phyloP scores from a whole-genome alignment of 805 yeast genomes.

The Lachancea kluyveri region DNA sequence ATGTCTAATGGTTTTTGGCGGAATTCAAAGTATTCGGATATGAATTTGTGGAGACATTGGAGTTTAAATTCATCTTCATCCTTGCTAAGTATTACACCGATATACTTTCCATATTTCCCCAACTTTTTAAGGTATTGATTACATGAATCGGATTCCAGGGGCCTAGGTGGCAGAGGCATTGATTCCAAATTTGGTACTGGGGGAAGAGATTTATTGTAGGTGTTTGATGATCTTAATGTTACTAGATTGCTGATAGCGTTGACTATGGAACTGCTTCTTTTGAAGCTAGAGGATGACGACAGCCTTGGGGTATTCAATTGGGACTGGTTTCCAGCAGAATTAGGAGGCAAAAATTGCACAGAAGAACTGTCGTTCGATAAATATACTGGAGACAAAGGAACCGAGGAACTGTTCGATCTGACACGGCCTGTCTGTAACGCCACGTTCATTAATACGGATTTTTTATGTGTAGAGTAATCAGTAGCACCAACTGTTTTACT shows the following conservation, averaged over 20 bases:
- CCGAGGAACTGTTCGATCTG: conserved; percentile 8
- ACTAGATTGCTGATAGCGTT: conserved; percentile 34
- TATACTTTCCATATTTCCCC: conserved; percentile 28
- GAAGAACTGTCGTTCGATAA: too few relatives aligned
- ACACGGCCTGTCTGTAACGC: conserved; percentile 1
- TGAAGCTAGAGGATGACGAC: conserved; percentile 14
- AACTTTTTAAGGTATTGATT: conserved; percentile 25
- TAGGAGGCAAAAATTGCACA: too few relatives aligned
- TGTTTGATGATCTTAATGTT: conserved; percentile 26
- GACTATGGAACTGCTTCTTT: conserved; percentile 34
- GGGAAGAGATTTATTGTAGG: conserved; percentile 11
- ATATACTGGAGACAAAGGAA: too few relatives aligned
- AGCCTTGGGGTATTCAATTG: conserved; percentile 1
- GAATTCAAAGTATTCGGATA: conserved; percentile 41
- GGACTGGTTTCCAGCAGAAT: not conserved
- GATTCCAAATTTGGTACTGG: conserved; percentile 14
- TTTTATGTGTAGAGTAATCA: conserved; percentile 13
- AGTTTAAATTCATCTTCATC: conserved; percentile 23
- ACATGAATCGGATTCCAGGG: conserved; percentile 23
- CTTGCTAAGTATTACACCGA: conserved; percentile 27
- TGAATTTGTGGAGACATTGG: conserved; percentile 23
- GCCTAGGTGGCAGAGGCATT: conserved; percentile 25
- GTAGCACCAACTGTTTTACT: conserved; percentile 28
- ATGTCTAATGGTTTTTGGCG: conserved; percentile 55
- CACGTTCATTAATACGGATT: not conserved